These are phyloP conservation scores for Saitozyma sp. DNA, from an alignment of 768 basidiomycete species.

Conservation along the genomic window DNA sequence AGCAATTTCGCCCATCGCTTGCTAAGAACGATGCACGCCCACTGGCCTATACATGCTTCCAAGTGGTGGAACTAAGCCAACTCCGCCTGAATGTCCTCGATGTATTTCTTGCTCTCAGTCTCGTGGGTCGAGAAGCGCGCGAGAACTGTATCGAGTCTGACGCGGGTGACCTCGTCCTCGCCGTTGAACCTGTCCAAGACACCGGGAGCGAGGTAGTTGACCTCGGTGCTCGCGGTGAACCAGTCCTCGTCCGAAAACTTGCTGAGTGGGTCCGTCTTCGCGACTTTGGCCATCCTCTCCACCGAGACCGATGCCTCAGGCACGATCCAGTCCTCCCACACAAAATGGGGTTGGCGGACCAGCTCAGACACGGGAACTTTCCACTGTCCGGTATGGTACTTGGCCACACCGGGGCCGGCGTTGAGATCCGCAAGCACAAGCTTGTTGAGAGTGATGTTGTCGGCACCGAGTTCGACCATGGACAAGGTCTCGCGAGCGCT, in stretches of 20 bases:
- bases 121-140: slow-evolving; percentile 9
- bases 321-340: slow-evolving; percentile 9
- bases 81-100: too few species aligned
- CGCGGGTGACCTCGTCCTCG: slow-evolving; percentile 32
- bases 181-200: slow-evolving; percentile 42
- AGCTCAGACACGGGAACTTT: slow-evolving; percentile 14
- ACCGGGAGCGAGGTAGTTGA: slow-evolving; percentile 38
- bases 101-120: slow-evolving; percentile 2
- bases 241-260: slow-evolving; percentile 23
- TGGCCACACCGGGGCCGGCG: neutral
- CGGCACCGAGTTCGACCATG: slow-evolving; percentile 24
- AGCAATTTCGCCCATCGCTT: too few species aligned
- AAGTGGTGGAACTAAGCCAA: too few species aligned
- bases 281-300: too few species aligned
- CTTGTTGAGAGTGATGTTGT: slow-evolving; percentile 22
- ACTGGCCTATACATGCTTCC: too few species aligned
- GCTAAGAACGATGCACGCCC: too few species aligned
- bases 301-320: too few species aligned
- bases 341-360: slow-evolving; percentile 11
- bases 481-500: slow-evolving; percentile 21
- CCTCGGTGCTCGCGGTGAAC: slow-evolving; percentile 22
- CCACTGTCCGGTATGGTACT: slow-evolving; percentile 11
- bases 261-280: slow-evolving; percentile 27
- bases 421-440: slow-evolving; percentile 9
- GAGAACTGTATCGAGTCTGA: slow-evolving; percentile 31